Evolutionary conservation across 2,329 filamentous ascomycete species (phyloP).

Genomic region (Graphilbum ipis-grandicollis): DNA sequence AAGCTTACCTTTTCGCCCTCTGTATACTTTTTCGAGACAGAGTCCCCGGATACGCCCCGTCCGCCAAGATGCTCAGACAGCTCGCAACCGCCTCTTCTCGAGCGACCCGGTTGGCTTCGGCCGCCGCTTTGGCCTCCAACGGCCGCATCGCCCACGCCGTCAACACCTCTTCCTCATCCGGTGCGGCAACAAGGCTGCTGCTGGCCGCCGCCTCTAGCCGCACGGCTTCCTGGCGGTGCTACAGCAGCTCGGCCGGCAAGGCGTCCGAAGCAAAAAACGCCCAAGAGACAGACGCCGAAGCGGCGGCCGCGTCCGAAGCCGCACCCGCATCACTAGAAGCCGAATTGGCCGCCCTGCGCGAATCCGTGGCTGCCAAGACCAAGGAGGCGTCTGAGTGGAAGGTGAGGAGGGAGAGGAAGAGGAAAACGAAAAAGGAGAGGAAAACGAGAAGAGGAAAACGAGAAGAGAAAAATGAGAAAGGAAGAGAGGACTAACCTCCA

Average conservation of each 20-base stretch:
- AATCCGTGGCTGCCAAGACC: conserved; percentile 33
- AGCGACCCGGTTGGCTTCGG: conserved; percentile 5
- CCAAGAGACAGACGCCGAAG: not conserved
- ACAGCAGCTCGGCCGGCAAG: conserved; percentile 25
- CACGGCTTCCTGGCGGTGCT: conserved; percentile 19
- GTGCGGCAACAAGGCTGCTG: no score
- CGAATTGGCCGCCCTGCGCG: conserved; percentile 26
- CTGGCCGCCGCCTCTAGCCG: not conserved
- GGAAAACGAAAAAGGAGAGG: no score
- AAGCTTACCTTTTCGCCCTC: no score
- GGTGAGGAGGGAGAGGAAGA: conserved; percentile 32
- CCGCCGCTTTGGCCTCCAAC: not conserved
- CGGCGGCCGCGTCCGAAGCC: conserved; percentile 3
- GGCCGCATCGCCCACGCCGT: not conserved
- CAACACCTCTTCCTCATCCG: no score
- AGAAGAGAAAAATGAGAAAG: no score
- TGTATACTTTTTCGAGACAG: no score
- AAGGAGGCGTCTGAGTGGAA: conserved; percentile 57
- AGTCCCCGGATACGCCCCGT: no score
- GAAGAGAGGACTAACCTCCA: no score
- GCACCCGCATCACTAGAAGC: conserved; percentile 14
- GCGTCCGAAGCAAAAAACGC: conserved; percentile 10
- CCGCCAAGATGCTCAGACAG: conserved; percentile 9
- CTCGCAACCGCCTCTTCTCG: conserved; percentile 3
- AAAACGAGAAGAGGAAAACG: no score